Conservation (phyloP, 331 rosid genomes). For the Quercus phellos region DNA sequence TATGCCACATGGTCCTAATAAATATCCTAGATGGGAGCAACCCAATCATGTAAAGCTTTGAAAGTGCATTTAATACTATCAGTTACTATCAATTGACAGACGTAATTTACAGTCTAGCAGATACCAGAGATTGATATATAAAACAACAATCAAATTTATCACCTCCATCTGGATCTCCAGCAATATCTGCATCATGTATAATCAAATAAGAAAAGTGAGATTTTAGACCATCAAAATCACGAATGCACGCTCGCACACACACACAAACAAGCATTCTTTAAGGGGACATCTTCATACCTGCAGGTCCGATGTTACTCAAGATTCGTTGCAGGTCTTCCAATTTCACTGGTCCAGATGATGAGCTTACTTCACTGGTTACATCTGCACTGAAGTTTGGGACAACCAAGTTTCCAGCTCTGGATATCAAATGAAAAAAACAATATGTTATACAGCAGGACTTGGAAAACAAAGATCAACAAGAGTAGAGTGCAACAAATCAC, state of each 20-base stretch:
- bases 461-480: background rate
- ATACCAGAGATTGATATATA: background rate
- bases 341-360: conserved; percentile 76
- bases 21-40: background rate
- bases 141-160: conserved; percentile 19
- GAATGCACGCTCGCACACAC: rapidly evolving
- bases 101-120: background rate
- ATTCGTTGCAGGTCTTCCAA: conserved; percentile 85
- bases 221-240: conserved; percentile 6
- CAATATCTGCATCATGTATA: conserved; percentile 44
- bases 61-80: conserved; percentile 11
- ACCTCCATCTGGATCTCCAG: conserved; percentile 85
- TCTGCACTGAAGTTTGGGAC: conserved; percentile 57
- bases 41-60: background rate
- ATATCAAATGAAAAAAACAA: background rate
- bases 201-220: conserved; percentile 36
- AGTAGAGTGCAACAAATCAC: too few species aligned
- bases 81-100: conserved; percentile 1
- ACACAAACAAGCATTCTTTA: background rate
- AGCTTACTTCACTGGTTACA: conserved; percentile 45
- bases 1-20: background rate
- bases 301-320: conserved; percentile 67
- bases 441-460: background rate
- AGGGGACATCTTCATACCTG: conserved; percentile 43
- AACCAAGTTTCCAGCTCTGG: conserved; percentile 56